Percentiles rank a stretch among this genome's conserved stretches.
phyloP scores from a whole-genome alignment of 495 filamentous ascomycete genomes.

The Sporormia fimetaria region DNA sequence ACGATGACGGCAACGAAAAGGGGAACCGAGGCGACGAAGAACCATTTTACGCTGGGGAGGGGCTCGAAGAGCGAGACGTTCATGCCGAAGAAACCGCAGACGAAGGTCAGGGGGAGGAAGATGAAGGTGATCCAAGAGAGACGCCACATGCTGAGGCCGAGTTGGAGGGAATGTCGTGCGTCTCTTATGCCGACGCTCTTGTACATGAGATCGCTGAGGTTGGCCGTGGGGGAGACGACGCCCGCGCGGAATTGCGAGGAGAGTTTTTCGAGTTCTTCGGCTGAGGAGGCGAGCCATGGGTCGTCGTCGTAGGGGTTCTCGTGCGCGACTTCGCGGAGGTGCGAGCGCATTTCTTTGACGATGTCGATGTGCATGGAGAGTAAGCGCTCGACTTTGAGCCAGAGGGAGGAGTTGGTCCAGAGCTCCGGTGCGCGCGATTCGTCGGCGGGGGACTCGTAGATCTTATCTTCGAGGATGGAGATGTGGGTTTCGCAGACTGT shows the following conservation, averaged over 20 bases:
- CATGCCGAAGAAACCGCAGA: slow-evolving; percentile 45
- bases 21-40: slow-evolving; percentile 38
- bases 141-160: slow-evolving; percentile 40
- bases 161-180: slow-evolving; percentile 39
- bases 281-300: slow-evolving; percentile 34
- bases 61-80: slow-evolving; percentile 37
- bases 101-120: slow-evolving; percentile 45
- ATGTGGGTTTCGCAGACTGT: slow-evolving; percentile 37
- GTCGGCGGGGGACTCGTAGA: slow-evolving; percentile 46
- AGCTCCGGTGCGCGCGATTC: slow-evolving; percentile 45
- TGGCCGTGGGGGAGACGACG: slow-evolving; percentile 40
- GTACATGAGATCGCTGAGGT: slow-evolving; percentile 43
- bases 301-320: slow-evolving; percentile 22
- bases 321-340: slow-evolving; percentile 30
- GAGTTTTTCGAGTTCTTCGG: slow-evolving; percentile 36
- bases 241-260: slow-evolving; percentile 38
- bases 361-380: slow-evolving; percentile 40
- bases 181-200: slow-evolving; percentile 46
- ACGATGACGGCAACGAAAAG: slow-evolving; percentile 38
- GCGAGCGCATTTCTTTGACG: slow-evolving; percentile 37
- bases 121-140: slow-evolving; percentile 35
- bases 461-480: slow-evolving; percentile 44
- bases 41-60: slow-evolving; percentile 42
- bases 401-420: slow-evolving; percentile 41
- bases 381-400: slow-evolving; percentile 45